A percentile compares a stretch with the other conserved stretches of the same genome.
These are phyloP conservation scores for Phylloporus scabripes DNA, from an alignment of 768 basidiomycete species.

Conservation along the genomic window DNA sequence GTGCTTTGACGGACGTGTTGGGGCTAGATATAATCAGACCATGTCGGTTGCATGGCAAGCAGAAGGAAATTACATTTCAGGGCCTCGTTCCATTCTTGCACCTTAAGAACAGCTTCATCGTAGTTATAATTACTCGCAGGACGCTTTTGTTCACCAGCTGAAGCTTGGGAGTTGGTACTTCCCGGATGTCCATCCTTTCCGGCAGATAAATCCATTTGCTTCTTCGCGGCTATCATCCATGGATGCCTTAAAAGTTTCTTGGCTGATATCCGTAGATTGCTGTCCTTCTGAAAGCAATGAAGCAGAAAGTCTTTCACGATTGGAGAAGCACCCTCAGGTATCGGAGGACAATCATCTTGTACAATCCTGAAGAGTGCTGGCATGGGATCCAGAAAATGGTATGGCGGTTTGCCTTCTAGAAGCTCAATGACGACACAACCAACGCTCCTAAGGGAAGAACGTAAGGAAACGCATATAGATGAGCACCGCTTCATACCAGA, in stretches of 20 bases:
- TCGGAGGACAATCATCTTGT: conserved; percentile 94
- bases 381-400: conserved; percentile 95
- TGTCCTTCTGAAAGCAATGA: conserved; percentile 98
- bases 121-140: conserved; percentile 79
- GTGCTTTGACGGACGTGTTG: conserved; percentile 69
- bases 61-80: conserved; percentile 60
- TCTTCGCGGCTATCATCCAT: conserved; percentile 89
- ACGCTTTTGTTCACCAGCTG: conserved; percentile 34
- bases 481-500: conserved; percentile 57
- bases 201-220: conserved; percentile 49
- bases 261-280: conserved; percentile 89
- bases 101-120: conserved; percentile 89
- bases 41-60: conserved; percentile 11
- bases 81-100: conserved; percentile 99
- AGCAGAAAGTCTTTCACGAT: conserved; percentile 95
- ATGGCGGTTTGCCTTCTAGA: conserved; percentile 84
- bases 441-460: conserved; percentile 51
- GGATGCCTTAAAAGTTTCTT: conserved; percentile 90
- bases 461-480: background rate
- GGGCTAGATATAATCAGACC: conserved; percentile 41
- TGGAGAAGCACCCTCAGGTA: conserved; percentile 92
- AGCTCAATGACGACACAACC: conserved; percentile 98
- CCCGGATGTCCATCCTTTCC: conserved; percentile 27
- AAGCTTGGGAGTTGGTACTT: conserved; percentile 33
- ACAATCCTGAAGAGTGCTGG: conserved; percentile 98